These are phyloP conservation scores for Eucalyptus shirleyi DNA, from an alignment of 345 rosid genomes.

Conservation along the genomic window DNA sequence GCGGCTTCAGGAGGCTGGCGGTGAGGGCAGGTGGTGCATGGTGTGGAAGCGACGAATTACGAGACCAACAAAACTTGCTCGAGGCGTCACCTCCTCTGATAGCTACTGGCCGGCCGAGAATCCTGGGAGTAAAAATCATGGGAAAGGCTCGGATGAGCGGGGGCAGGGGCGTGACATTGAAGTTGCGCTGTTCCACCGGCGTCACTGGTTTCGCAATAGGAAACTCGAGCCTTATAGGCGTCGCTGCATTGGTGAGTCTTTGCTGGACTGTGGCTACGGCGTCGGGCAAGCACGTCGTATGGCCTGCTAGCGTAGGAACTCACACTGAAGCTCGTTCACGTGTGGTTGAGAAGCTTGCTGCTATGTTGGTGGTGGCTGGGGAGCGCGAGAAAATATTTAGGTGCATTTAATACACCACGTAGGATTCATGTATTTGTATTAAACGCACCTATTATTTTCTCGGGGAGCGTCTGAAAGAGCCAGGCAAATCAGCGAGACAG, in stretches of 20 bases:
- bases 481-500: background rate
- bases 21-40: too few relatives aligned
- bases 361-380: background rate
- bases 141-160: background rate
- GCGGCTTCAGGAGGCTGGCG: too few relatives aligned
- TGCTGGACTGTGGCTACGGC: background rate
- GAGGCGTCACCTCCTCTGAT: too few relatives aligned
- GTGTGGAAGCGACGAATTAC: too few relatives aligned
- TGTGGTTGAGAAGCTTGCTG: background rate
- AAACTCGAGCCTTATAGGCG: background rate
- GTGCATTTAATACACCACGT: too few relatives aligned
- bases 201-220: background rate
- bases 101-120: too few relatives aligned
- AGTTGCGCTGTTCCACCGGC: background rate
- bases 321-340: background rate
- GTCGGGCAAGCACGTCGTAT: background rate
- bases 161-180: background rate
- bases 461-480: background rate
- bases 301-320: background rate
- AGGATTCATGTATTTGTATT: too few relatives aligned
- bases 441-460: too few relatives aligned
- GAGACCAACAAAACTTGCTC: too few relatives aligned
- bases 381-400: background rate
- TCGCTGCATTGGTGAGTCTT: background rate
- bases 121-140: too few relatives aligned